A percentile compares a stretch with the other conserved stretches of the same genome.
Evolutionary conservation across 768 basidiomycete species (phyloP).

Genomic region (Tubosaeta sp.): DNA sequence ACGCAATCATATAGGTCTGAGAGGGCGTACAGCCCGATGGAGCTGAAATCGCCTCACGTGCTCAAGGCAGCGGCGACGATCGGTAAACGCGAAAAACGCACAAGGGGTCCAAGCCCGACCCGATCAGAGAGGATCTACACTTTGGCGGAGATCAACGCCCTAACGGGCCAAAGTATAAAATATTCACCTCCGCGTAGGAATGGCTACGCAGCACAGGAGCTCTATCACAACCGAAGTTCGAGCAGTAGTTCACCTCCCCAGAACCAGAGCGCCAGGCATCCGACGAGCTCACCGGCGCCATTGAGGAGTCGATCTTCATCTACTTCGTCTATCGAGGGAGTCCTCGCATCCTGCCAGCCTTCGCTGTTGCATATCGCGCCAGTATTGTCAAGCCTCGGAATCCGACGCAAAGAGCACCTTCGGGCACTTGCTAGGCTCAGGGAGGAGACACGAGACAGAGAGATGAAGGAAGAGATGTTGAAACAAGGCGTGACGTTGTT

Average conservation of each 20-base stretch:
- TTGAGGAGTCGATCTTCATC: constrained; percentile 34
- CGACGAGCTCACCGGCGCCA: constrained; percentile 8
- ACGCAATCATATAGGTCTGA: constrained; percentile 26
- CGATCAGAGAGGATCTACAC: constrained; percentile 34
- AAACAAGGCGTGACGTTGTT: constrained; percentile 64
- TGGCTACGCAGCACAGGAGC: constrained; percentile 8
- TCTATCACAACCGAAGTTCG: constrained; percentile 11
- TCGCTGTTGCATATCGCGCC: constrained; percentile 61
- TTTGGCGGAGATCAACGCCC: constrained; percentile 30
- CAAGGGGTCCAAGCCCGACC: constrained; percentile 24
- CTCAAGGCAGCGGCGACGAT: constrained; percentile 8
- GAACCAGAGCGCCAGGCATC: constrained; percentile 9
- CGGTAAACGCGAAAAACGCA: constrained; percentile 18
- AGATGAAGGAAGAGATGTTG: constrained; percentile 68
- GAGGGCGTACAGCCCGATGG: constrained; percentile 17
- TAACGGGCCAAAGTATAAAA: constrained; percentile 25
- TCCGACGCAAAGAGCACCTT: constrained; percentile 56
- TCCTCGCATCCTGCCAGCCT: constrained; percentile 61
- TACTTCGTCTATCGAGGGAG: constrained; percentile 42
- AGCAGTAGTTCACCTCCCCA: constrained; percentile 22
- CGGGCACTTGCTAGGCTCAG: constrained; percentile 57
- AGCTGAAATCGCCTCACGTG: constrained; percentile 13
- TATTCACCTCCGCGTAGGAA: constrained; percentile 22
- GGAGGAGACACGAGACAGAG: constrained; percentile 63
- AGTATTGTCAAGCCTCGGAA: constrained; percentile 53